Evolutionary conservation across 1,284 basidiomycete genomes (phyloP), one percentile per base, ranked within the genome.

Genomic region (Ganoderma meredithae): DNA sequence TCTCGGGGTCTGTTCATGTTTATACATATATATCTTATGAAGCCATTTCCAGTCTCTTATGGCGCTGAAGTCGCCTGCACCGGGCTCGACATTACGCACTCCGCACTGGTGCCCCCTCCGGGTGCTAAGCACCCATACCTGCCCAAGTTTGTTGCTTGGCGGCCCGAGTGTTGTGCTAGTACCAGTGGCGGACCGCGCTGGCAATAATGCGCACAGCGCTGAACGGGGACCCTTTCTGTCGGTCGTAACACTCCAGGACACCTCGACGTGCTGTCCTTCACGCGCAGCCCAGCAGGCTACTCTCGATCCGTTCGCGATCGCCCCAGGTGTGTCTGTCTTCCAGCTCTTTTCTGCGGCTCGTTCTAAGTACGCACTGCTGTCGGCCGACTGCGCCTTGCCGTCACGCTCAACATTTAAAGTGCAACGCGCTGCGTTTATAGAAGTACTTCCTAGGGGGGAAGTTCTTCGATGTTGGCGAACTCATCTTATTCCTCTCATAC

Each of bases 291-390:
- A 22, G 4, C n/a, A 12, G 22, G 58, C 12, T 43, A 39, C 39
- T 41, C 40, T 43, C 36, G 58, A 39, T 60, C 58, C 22, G 58
- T 27, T 60, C 58, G 36, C 58, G 58, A 17, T 41, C 58, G 36
- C 36, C 58, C 58, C 27, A 60, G 58, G 58, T 60, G 39, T 40
- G 39, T 36, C 41, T 58, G 36, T 33, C 40, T 60, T 19, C 10
- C 19, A 36, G 33, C 40, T 40, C 56, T 39, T 15, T 41, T 3
- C 36, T 40, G 36, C 39, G 22, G 41, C 40, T 25, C 39, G 36
- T 60, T 40, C 40, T 60, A 25, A 39, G 22, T 60, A 25, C 40
- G 39, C 27, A 58, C 55, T 39, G 27, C 33, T 36, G 33, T 36
- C 55, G 55, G 36, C 36, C 55, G 33, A 17, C 55, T 58, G 31